Percentiles rank a stretch among this genome's conserved stretches.
These are phyloP conservation scores for Rosellinia necatrix DNA, from an alignment of 2,329 filamentous ascomycete species.

Conservation along the genomic window DNA sequence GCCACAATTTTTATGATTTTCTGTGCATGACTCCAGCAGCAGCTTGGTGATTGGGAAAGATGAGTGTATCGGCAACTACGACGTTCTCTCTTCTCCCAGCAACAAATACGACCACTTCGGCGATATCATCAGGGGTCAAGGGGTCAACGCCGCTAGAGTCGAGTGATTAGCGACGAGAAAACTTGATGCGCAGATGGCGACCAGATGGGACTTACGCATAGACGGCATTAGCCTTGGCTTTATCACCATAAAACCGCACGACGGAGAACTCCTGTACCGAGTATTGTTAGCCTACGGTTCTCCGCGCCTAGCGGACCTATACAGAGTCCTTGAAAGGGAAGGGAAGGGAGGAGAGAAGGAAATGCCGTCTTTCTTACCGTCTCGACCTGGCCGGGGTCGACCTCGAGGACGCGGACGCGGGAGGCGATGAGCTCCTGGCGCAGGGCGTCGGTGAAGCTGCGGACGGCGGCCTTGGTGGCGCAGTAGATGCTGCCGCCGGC, in stretches of 20 bases:
- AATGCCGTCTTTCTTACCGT: too few relatives aligned
- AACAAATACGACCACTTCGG: conserved; percentile 76
- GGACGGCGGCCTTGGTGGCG: conserved; percentile 76
- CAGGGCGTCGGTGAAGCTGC: conserved; percentile 72
- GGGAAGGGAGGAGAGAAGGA: background rate
- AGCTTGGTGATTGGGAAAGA: conserved; percentile 78
- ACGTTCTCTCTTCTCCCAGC: conserved; percentile 80
- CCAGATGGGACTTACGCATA: conserved; percentile 56
- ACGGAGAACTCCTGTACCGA: conserved; percentile 67
- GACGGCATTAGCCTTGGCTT: conserved; percentile 76
- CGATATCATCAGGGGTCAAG: conserved; percentile 77
- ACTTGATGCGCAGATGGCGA: background rate
- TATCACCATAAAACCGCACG: conserved; percentile 76
- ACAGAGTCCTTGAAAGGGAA: background rate
- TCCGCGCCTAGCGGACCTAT: background rate
- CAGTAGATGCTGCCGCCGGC: conserved; percentile 78
- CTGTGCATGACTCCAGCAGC: conserved; percentile 38
- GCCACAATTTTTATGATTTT: conserved; percentile 27
- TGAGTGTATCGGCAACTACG: conserved; percentile 75
- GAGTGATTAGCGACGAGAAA: conserved; percentile 25
- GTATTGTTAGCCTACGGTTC: conserved; percentile 10
- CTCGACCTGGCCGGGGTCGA: conserved; percentile 81
- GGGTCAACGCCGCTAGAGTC: conserved; percentile 57
- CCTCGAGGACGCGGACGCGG: conserved; percentile 71
- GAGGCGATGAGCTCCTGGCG: conserved; percentile 73